Base-by-base conservation (phyloP, 768 basidiomycete genomes). In the Coprinellus aureogranulatus region DNA sequence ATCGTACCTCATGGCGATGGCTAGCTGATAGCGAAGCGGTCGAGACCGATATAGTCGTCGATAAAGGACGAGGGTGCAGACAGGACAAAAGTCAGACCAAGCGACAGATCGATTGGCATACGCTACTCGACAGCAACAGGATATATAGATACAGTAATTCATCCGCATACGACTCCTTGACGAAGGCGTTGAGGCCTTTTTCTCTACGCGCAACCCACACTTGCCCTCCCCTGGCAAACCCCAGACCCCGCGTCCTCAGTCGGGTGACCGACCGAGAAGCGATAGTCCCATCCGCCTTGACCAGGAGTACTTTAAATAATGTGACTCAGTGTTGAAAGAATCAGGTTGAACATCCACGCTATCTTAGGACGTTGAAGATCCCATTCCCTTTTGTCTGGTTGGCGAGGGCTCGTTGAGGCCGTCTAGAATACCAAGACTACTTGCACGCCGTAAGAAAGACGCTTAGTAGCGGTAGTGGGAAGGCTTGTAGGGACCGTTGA, bases 381-480 rank as follows among this genome's bases (percentile, higher is more conserved):
- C 81, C 74, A 76, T 77, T 78, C 72, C 76, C 74, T 77, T n/a
- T n/a, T 75, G 74, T 77, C 75, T 71, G 69, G 67, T 71, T 77
- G 77, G 80, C 80, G 78, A 84, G 81, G 85, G 86, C 86, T 77
- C 86, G 87, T 88, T 88, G 87, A 88, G 87, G 87, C 87, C 86
- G 74, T 81, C 79, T 75, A 71, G 70, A 67, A 6, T 14, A 66
- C 72, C 68, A 67, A 68, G 70, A 56, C 58, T 59, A 25, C n/a
- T n/a, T n/a, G n/a, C 4, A 25, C 58, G 60, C 46, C 58, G 61
- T 56, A n/a, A n/a, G 63, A 65, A 22, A 44, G 50, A 63, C 66
- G 67, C 58, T 70, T 76, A 81, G 73, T 81, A 81, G 61, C 80
- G 78, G 70, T 77, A 79, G 64, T 77, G 75, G 25, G 65, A 63